Base-by-base conservation (phyloP, 2,329 filamentous ascomycete species). In the Penicillium sp. region DNA sequence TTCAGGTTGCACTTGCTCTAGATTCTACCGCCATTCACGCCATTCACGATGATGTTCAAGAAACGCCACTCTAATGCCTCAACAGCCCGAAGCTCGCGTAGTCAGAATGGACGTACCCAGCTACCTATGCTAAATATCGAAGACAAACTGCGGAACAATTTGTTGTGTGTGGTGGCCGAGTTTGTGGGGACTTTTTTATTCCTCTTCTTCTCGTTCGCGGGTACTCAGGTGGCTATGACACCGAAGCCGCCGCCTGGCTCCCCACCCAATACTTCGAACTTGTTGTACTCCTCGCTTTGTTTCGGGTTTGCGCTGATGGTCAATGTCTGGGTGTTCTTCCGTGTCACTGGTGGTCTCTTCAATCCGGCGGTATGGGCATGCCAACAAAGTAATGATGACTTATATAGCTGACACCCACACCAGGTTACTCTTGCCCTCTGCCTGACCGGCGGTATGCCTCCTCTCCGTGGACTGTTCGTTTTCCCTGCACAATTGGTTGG, bases 401-500 rank as follows among this genome's bases (percentile, higher is more conserved):
- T 36, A n/a, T 18, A 13, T 54, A 10, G 26, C 54, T 61, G 18
- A 59, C 35, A 32, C 23, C 29, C 0, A 27, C 7, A 27, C 7
- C 36, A 78, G 76, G 76, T 81, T n/a, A 85, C 85, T 0, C 69
- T 88, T 0, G 83, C 79, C 1, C 78, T 88, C 18, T 77, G 79
- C n/a, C 73, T 87, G 3, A 79, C 82, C 45, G 82, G 83, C 2
- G 82, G 80, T 4, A 74, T 87, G 40, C 75, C 75, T n/a, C 75
- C 78, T 14, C 19, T 81, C 1, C 81, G 84, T 5, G 81, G 77
- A 5, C 57, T 77, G 1, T 61, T 82, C 1, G 76, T 87, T 47
- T 70, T 86, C 47, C 69, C 78, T 5, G 78, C 82, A 1, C 85
- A 89, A 64, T 63, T 88, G 8, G 63, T 84, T 1, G 85, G 74